Evolutionary conservation across 1,139 yeast species (phyloP), one percentile per base, ranked within the genome.

Genomic region (Candida sanyaensis): DNA sequence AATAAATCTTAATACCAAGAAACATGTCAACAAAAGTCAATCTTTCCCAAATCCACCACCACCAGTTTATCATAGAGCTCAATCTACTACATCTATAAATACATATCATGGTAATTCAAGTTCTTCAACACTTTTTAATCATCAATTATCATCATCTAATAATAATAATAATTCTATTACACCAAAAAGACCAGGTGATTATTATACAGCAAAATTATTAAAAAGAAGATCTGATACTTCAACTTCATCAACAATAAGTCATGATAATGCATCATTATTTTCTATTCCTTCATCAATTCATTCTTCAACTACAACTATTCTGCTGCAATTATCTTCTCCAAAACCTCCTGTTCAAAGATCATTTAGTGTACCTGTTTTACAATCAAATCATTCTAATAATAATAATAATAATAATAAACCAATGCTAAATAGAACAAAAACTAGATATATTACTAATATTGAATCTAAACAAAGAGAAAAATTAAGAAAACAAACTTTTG

Each of bases 111-210:
- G 28, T 7, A 24, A 24, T 12, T 11, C 39, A 7, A 36, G 39
- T 12, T 24, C 39, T 6, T 11, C 39, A 5, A 36, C 27, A 13
- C 21, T 24, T 26, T 9, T 24, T 27, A 27, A 24, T 36, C 38
- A 10, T 23, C 33, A 11, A 5, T 7, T 4, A 11, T 30, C 33
- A 30, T 30, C 12, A 7, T 30, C 33, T 6, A 32, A 32, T 32
- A 17, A 10, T 23, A n/a, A n/a, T n/a, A n/a, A n/a, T n/a, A n/a
- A n/a, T n/a, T n/a, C n/a, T n/a, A 5, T 2, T 5, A 24, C 30
- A n/a, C 28, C 39, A 11, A 73, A 72, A 51, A 57, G 79, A 39
- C 80, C 80, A 1, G 73, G 78, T 36, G 78, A 74, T 54, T 73
- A 72, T 55, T 75, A 65, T 52, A 65, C 72, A 38, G 68, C 67